Conservation (phyloP, 345 rosid genomes). For the Dovyalis caffra region DNA sequence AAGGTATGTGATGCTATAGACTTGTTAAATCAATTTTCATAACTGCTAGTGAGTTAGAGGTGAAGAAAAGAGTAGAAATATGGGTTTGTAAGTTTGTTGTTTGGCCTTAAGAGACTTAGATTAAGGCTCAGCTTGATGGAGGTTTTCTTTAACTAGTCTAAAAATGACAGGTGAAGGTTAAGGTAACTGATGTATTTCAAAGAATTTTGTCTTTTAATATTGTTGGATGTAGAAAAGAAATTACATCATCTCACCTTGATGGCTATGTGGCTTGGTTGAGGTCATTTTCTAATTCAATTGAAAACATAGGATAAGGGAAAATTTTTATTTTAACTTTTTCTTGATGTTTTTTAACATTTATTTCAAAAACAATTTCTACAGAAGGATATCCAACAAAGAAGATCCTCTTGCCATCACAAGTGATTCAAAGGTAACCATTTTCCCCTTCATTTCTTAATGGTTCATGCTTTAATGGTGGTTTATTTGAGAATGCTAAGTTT, state of each 20-base stretch:
- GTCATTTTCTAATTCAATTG: neutral
- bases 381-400: conserved; percentile 38
- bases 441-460: conserved; percentile 5
- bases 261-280: no score
- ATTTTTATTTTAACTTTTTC: neutral
- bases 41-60: neutral
- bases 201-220: neutral
- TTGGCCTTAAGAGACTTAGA: neutral
- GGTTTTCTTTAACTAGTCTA: neutral
- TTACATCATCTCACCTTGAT: no score
- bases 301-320: neutral
- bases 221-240: no score
- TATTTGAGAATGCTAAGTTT: neutral
- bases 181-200: neutral
- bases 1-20: neutral
- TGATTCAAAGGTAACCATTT: conserved; percentile 45
- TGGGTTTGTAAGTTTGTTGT: neutral
- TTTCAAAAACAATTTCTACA: conserved; percentile 9
- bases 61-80: neutral
- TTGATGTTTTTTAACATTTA: neutral
- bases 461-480: neutral
- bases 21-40: neutral
- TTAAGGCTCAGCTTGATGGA: neutral
- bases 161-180: neutral
- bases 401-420: conserved; percentile 29